Evolutionary conservation across 257 asterid genomes (phyloP), one percentile per base, ranked within the genome.

Genomic region (Dorcoceras hygrometricum): DNA sequence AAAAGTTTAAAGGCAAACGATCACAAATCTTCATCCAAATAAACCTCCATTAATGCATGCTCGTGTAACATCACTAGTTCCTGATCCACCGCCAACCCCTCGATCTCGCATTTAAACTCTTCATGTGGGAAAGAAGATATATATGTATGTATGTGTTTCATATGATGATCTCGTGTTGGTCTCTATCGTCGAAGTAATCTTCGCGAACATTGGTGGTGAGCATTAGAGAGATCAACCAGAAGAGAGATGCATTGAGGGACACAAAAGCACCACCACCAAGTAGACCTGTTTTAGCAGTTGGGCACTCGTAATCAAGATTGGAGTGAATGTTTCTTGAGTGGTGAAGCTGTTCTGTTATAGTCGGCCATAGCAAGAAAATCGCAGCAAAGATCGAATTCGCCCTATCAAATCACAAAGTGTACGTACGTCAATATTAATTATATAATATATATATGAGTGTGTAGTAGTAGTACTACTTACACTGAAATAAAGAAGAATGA

Each of bases 261-360:
- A 60, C 62, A 48, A 76, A 76, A 0, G 76, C 80, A 4, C 76
- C 80, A 14, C 80, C 80, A 4, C 80, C 80, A 2, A 76, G 34
- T n/a, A 76, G 62, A 48, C 77, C 77, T 2, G 76, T 71, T 57
- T 66, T 71, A 5, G 80, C 80, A 2, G 76, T 76, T n/a, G 73
- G 67, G 63, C 77, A 76, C 3, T 53, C 66, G 23, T 14, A 59
- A 0, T 11, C 55, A 8, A 62, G 76, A 46, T 67, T 48, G 4
- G 10, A 23, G 67, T 76, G 80, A 3, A 76, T 63, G 55, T 76
- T 76, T 10, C 22, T 26, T 6, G 62, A 22, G 22, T 19, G 76
- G 65, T 66, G 76, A 4, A 65, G 54, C 28, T 66, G 73, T 29
- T 62, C 80, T 53, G 71, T 55, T 23, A 76, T 50, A 2, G 76